Percentiles rank a stretch among this genome's conserved stretches.
phyloP scores from a whole-genome alignment of 805 yeast genomes.

The Saccharomycopsis sp. region DNA sequence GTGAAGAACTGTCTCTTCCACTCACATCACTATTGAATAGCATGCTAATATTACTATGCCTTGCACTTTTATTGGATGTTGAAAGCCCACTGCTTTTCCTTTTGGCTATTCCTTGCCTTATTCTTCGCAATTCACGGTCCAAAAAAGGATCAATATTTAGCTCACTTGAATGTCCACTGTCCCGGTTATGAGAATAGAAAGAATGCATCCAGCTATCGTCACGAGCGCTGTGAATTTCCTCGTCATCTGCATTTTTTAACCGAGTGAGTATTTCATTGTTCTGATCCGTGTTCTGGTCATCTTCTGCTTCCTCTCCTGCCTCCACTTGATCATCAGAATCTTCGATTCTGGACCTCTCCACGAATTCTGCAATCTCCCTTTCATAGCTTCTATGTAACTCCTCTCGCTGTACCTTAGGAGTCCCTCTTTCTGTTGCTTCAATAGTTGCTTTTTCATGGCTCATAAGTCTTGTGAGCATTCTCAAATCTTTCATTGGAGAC shows the following conservation, averaged over 20 bases:
- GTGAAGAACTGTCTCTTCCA: background rate
- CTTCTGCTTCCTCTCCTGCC: background rate
- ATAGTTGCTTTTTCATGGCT: constrained; percentile 12
- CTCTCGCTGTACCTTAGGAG: background rate
- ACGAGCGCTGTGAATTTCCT: background rate
- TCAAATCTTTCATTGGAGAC: constrained; percentile 13
- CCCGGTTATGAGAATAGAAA: background rate
- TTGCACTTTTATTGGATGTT: background rate
- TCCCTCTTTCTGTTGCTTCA: background rate
- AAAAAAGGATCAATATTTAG: background rate
- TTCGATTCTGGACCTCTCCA: background rate
- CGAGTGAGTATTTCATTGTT: background rate
- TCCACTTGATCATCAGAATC: background rate
- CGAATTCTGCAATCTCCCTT: background rate
- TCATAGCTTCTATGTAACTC: background rate
- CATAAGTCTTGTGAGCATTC: constrained; percentile 12
- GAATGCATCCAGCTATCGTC: background rate
- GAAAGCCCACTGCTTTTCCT: background rate
- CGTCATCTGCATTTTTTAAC: background rate
- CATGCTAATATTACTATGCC: background rate
- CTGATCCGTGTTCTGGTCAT: background rate
- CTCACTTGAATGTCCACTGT: background rate
- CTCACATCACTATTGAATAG: background rate
- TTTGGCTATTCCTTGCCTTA: background rate
- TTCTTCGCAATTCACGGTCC: background rate